Base-by-base conservation (phyloP, 148 eudicot species). In the Fallopia convolvulus region DNA sequence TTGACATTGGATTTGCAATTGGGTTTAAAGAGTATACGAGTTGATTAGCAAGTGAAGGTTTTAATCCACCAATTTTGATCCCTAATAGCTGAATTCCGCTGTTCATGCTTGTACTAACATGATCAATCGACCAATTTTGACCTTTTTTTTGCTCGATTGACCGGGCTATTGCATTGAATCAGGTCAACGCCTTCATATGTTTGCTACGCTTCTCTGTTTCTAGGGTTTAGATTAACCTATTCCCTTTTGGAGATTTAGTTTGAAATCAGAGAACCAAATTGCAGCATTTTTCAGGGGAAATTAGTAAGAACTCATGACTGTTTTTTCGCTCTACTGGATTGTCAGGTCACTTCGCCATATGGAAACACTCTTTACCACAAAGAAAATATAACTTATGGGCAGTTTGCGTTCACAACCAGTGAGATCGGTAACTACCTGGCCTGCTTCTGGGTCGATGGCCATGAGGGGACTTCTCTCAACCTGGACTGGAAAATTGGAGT, bases 401-500 rank as follows among this genome's bases (percentile, higher is more conserved):
- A 89, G 75, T 89, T 89, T 83, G 90, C 91, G 3, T 89, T 91
- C 80, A 89, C 93, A 73, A 85, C 88, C 32, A 88, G 33, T 32
- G 93, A 91, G 81, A 74, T 79, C 20, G 97, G 93, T 18, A 88
- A 80, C 79, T 91, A 91, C 75, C 21, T 33, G 87, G 93, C 93
- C 33, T 89, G 97, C 81, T 89, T 91, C 75, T 84, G 88, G 89
- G 66, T 88, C 7, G 93, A 85, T 74, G 86, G 74, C 70, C 85
- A 85, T 63, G 72, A 23, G 44, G 80, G 48, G 15, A 84, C 89
- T 18, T 84, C 85, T 50, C 86, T 91, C 71, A 90, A 83, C 73
- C 86, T 91, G 46, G 97, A 91, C 56, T 91, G 93, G 97, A 88
- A 81, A 83, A 83, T 75, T 23, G 97, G 97, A 26, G 84, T 91